Base-by-base conservation (phyloP, 805 yeast species). In the Naumovozyma baii region DNA sequence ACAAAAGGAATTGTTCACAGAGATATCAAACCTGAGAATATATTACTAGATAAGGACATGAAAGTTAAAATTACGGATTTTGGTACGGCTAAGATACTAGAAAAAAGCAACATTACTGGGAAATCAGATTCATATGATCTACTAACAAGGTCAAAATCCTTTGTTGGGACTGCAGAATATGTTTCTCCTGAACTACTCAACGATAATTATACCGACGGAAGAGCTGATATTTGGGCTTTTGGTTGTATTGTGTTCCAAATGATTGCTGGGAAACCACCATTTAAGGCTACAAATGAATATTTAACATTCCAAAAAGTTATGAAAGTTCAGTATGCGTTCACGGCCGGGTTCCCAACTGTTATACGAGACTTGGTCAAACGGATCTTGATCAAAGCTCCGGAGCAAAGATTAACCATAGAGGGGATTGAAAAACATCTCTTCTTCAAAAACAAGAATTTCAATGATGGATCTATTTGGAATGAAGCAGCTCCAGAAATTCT, bases 141-240 rank as follows among this genome's bases (percentile, higher is more conserved):
- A 13, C 81, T 81, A 50, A 75, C 78, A 1, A 69, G 77, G 50
- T 87, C 92, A 0, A 79, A 74, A 47, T 83, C 92, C 0, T 83
- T 83, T 62, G 94, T 83, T 20, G 94, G 94, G 3, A 83, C 90
- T 0, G 31, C 90, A 0, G 90, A 82, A 50, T 82, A 82, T 50
- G 88, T 83, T 5, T 79, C 88, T 0, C 94, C 94, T 0, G 94
- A 83, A 51, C 63, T 83, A 30, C 64, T 83, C 43, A 84, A 80
- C 46, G 83, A 73, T 51, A 83, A 81, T 51, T 79, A 76, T 41
- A 84, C 86, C 0, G 96, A 96, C 1, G 80, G 78, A 50, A 87
- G 96, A 1, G 83, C 96, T 37, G 99, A 92, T 62, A 80, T 92
- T n/a, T 92, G 99, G 99, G 90, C 97, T 9, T 84, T 94, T 61